Evolutionary conservation across 2,329 filamentous ascomycete genomes (phyloP), one percentile per base, ranked within the genome.

Genomic region (Furcasterigmium sp.): DNA sequence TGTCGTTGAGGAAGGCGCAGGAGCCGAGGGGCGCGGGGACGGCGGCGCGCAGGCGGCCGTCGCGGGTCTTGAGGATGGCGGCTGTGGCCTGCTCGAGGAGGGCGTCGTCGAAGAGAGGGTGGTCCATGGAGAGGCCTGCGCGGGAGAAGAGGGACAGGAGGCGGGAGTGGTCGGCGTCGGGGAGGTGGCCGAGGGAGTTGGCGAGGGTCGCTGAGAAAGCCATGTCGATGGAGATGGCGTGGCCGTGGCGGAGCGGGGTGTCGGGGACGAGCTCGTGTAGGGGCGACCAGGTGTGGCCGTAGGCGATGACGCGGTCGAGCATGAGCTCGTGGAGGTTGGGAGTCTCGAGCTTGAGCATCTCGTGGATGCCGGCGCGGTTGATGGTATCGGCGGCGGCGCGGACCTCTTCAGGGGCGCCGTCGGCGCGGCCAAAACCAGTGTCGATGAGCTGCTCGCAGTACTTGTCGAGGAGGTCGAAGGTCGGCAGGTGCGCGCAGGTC

Each of bases 181-280:
- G 72, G 9, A 87, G 69, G 0, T 85, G 65, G 4, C 80, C 78
- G n/a, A 80, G 75, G 46, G 70, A 61, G 56, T 82, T 75, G 15
- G 83, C 80, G 4, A 87, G 69, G 0, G 84, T 87, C 0, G 83
- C 82, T 0, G 82, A 84, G 63, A 83, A 87, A 0, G 83, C 84
- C 84, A 87, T 87, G 58, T 87, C 84, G 48, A 87, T 84, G 3
- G 80, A 84, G 52, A 87, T 87, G 51, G 84, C 84, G 56, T 87
- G 84, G 4, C 84, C 84, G 57, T 87, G 84, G 34, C 83, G 78
- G 35, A 87, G 73, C 1, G 83, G 83, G 0, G 80, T 79, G 40
- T 82, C 75, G 1, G 84, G 83, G 0, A 84, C 72, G 9, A 88
- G 73, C 61, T 87, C 84, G 56, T 87, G 82, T 6, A 86, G 70